Percentiles rank a stretch among this genome's conserved stretches.
Conservation (phyloP, 2,329 filamentous ascomycete species). For the Phaeosphaeriaceae sp. region DNA sequence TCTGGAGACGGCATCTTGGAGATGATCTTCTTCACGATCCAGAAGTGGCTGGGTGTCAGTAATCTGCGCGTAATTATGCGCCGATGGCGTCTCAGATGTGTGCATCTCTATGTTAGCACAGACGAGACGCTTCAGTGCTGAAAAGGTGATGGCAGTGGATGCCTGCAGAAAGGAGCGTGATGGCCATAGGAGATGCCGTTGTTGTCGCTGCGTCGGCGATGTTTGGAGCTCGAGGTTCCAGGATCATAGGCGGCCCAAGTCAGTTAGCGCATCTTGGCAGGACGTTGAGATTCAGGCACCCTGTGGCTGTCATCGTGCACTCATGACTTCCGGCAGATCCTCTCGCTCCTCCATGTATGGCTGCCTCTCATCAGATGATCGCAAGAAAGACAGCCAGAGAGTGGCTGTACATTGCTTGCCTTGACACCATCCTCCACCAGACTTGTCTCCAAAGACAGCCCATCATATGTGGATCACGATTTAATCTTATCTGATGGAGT, state of each 20-base stretch:
- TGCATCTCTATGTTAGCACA: slow-evolving; percentile 9
- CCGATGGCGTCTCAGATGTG: slow-evolving; percentile 13
- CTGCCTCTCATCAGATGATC: background rate
- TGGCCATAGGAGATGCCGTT: slow-evolving; percentile 17
- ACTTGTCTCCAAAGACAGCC: background rate
- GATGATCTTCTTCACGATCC: slow-evolving; percentile 26
- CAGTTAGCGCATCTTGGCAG: slow-evolving; percentile 10
- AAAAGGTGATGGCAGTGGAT: background rate
- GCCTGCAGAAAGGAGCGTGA: slow-evolving; percentile 7
- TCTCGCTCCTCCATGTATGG: background rate
- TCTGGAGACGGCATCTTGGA: slow-evolving; percentile 20
- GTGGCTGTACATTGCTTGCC: background rate
- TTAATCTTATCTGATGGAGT: background rate
- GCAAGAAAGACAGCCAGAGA: background rate
- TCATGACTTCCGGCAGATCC: background rate
- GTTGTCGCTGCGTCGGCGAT: slow-evolving; percentile 9
- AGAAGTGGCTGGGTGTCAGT: slow-evolving; percentile 26
- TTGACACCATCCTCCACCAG: background rate
- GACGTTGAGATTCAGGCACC: background rate
- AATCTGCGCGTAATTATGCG: slow-evolving; percentile 4
- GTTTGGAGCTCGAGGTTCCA: slow-evolving; percentile 2
- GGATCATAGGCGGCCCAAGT: background rate
- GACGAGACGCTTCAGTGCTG: background rate
- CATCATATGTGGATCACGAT: background rate
- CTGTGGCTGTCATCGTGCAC: background rate